Evolutionary conservation across 2,329 filamentous ascomycete species (phyloP).

Genomic region (Lizonia empirigonia): DNA sequence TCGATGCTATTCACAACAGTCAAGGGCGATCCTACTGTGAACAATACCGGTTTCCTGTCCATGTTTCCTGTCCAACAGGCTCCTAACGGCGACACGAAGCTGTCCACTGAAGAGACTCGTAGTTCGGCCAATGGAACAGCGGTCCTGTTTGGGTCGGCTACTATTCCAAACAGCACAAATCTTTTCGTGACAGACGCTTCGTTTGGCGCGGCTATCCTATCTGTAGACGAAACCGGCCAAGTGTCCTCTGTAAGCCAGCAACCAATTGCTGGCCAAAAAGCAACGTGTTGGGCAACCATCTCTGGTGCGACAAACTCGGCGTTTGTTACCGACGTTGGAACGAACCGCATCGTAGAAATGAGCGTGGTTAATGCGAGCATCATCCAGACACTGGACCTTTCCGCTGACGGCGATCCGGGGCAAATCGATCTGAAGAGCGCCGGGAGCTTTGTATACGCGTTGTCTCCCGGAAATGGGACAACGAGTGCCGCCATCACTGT

Average conservation of each 20-base stretch:
- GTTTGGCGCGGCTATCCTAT: too few species aligned
- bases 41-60: slow-evolving; percentile 63
- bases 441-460: background rate
- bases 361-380: slow-evolving; percentile 57
- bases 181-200: too few species aligned
- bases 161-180: background rate
- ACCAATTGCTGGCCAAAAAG: background rate
- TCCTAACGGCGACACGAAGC: background rate
- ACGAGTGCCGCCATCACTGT: slow-evolving; percentile 46
- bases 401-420: background rate
- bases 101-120: background rate
- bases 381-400: slow-evolving; percentile 49
- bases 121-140: background rate
- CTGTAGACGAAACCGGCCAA: too few species aligned
- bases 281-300: background rate
- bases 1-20: slow-evolving; percentile 61
- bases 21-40: slow-evolving; percentile 62
- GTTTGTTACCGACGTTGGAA: slow-evolving; percentile 63
- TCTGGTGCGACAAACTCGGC: slow-evolving; percentile 56
- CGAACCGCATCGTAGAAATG: slow-evolving; percentile 64
- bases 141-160: background rate
- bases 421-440: background rate
- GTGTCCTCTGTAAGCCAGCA: background rate
- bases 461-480: background rate
- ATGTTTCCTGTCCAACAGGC: slow-evolving; percentile 54